Base-by-base conservation (phyloP, 2,329 filamentous ascomycete species). In the Penicillium verrucosum region DNA sequence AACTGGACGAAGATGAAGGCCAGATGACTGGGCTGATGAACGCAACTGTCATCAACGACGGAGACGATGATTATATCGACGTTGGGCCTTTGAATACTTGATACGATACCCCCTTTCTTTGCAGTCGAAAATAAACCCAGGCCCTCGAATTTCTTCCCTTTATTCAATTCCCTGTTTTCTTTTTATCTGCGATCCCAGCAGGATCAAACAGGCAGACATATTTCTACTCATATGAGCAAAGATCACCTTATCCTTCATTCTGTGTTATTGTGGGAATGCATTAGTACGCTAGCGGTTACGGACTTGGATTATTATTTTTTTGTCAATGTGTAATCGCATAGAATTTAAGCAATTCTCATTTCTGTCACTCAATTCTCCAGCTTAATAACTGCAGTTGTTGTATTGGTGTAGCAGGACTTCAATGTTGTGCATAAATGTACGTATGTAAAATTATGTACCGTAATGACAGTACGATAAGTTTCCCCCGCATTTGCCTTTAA, bases 1-100 rank as follows among this genome's bases (percentile, higher is more conserved):
- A 77, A 63, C 58, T 76, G 50, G 75, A 77, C 42, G 75, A 76
- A 65, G 75, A 76, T 30, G 74, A 76, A 56, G 73, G 72, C 43
- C 73, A 73, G 50, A 69, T 76, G 57, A 73, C 73, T 25, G 74
- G 73, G 56, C 66, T 77, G 53, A 71, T 77, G 73, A 70, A 75
- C 62, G 75, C 74, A 29, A 71, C 74, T 5, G 73, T 63, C 52
- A 74, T 76, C 65, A 72, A 74, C 52, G 75, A 77, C 60, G 73
- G 75, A 56, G 72, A 75, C 60, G 73, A 75, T 55, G 72, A 75
- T 47, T 75, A 75, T 53, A 71, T 75, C 60, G 72, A 73, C 63
- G 68, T 74, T 57, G 65, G 65, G 56, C 66, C 68, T 62, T 58
- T 70, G 59, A 65, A 69, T 61, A 68, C 67, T 62, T 73, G 68